These are phyloP conservation scores for Rhodomyrtus tomentosa DNA, from an alignment of 345 rosid species.

Conservation along the genomic window DNA sequence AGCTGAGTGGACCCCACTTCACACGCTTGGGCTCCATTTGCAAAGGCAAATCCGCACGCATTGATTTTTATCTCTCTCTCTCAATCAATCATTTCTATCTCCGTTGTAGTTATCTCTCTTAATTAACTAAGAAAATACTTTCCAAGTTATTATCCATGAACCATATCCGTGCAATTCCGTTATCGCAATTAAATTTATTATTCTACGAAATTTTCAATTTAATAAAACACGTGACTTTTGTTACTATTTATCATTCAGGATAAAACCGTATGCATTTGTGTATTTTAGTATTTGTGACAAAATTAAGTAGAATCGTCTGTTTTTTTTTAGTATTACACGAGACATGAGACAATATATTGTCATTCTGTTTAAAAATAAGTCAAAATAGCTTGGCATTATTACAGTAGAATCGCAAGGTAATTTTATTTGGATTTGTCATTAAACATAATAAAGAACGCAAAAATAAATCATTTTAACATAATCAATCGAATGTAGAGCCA, in stretches of 20 bases:
- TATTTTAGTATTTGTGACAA: fast-evolving
- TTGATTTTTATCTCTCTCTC: not conserved
- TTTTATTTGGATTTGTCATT: too few species aligned
- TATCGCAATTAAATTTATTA: not conserved
- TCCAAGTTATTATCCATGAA: not conserved
- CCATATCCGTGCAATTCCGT: not conserved
- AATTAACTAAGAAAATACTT: not conserved
- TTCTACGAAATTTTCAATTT: not conserved
- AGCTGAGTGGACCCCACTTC: too few species aligned
- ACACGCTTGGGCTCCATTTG: too few species aligned
- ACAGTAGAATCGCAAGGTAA: too few species aligned
- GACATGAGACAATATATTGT: not conserved
- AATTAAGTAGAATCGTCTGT: fast-evolving
- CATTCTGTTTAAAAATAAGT: too few species aligned
- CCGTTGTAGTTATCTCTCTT: not conserved
- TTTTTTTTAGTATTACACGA: too few species aligned
- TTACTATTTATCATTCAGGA: fast-evolving
- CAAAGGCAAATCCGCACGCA: too few species aligned
- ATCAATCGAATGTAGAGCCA: not conserved
- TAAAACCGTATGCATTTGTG: fast-evolving
- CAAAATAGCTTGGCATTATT: too few species aligned
- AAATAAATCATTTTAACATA: not conserved
- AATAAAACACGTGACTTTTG: not conserved
- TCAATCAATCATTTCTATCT: not conserved
- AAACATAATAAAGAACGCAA: too few species aligned